Percentiles rank a stretch among this genome's conserved stretches.
Conservation (phyloP, 176 grass and related monocot species). For the Poa annua region DNA sequence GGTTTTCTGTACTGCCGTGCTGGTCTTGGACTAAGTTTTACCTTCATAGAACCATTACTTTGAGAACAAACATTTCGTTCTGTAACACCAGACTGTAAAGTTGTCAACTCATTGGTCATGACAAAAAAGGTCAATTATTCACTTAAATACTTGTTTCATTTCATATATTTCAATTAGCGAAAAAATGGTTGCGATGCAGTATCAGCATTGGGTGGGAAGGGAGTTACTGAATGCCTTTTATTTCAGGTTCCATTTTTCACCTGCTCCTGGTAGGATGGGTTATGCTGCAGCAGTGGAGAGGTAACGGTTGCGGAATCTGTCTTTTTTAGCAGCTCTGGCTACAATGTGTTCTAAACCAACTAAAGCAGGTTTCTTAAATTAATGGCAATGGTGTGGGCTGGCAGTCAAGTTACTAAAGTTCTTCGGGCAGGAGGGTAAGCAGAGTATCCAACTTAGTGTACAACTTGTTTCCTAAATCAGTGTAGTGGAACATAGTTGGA, state of each 20-base stretch:
- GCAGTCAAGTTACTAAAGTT: conserved; percentile 98
- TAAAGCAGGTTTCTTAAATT: conserved; percentile 82
- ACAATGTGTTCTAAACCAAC: conserved; percentile 16
- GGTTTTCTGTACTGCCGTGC: neutral
- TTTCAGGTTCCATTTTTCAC: conserved; percentile 90
- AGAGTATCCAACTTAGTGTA: neutral
- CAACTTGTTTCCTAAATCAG: neutral
- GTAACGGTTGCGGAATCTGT: conserved; percentile 43
- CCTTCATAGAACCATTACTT: conserved; percentile 19
- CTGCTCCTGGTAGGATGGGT: conserved; percentile 86
- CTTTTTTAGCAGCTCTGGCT: neutral
- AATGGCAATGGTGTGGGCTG: conserved; percentile 94
- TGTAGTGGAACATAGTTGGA: neutral
- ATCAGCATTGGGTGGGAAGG: conserved; percentile 5
- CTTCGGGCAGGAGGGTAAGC: conserved; percentile 81
- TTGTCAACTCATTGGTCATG: neutral
- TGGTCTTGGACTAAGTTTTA: conserved; percentile 11
- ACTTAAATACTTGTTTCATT: neutral
- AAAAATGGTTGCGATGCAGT: neutral
- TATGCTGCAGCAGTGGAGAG: conserved; percentile 81
- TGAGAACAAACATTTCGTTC: conserved; percentile 10
- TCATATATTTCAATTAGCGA: neutral
- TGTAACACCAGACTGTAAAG: conserved; percentile 11
- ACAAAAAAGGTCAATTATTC: neutral
- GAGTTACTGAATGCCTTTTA: conserved; percentile 15